A percentile compares a stretch with the other conserved stretches of the same genome.
Conservation (phyloP, 495 filamentous ascomycete species). For the Trichoderma asperelloides region DNA sequence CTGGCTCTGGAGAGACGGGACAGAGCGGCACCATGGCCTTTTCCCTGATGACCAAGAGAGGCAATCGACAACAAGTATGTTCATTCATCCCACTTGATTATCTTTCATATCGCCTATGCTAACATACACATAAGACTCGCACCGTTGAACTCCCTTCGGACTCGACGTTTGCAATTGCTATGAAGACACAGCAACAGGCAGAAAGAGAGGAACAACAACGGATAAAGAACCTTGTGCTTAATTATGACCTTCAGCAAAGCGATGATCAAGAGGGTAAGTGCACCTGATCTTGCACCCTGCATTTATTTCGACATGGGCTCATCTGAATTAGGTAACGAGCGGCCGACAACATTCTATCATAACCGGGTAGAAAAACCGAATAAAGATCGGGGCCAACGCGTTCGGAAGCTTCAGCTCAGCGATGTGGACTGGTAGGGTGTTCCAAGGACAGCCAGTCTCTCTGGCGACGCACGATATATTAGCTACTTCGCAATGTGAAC, state of each 20-base stretch:
- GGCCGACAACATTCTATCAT: conserved; percentile 33
- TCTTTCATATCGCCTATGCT: background rate
- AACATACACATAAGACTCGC: conserved; percentile 53
- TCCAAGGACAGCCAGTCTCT: background rate
- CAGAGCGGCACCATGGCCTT: conserved; percentile 69
- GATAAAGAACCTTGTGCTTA: conserved; percentile 94
- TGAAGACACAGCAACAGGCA: conserved; percentile 90
- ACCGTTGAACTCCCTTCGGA: conserved; percentile 92
- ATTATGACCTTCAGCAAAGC: conserved; percentile 81
- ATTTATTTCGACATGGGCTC: background rate
- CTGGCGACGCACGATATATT: background rate
- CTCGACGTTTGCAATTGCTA: conserved; percentile 87
- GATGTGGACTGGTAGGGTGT: conserved; percentile 88
- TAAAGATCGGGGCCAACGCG: conserved; percentile 68
- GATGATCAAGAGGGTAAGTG: conserved; percentile 63
- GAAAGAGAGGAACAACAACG: conserved; percentile 94
- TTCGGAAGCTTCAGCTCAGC: conserved; percentile 85
- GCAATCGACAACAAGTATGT: conserved; percentile 84
- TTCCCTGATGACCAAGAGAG: conserved; percentile 89
- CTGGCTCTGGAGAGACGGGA: conserved; percentile 37
- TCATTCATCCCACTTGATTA: background rate
- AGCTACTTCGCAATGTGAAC: background rate
- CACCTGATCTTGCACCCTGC: conserved; percentile 28
- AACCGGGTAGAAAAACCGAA: conserved; percentile 57
- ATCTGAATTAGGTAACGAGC: conserved; percentile 36